Base-by-base conservation (phyloP, 345 rosid species). In the Reutealis trisperma region DNA sequence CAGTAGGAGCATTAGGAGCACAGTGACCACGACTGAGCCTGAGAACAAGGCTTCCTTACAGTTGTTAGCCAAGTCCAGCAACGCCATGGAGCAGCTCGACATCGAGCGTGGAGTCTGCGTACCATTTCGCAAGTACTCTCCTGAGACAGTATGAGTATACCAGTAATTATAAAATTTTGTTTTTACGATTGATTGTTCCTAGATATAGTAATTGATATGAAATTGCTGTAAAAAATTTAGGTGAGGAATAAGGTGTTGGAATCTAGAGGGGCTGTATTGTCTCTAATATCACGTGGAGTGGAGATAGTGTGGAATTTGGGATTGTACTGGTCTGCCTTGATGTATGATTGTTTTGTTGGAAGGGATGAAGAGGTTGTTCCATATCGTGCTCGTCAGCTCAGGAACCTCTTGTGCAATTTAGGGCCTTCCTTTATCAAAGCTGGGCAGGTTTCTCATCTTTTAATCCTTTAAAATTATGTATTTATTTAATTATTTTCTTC, bases 341-440 rank as follows among this genome's bases (percentile, higher is more conserved):
- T 54, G 85, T 95, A 95, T 80, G 99, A 95, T 84, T 95, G 71
- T 79, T 79, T 91, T 59, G 92, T 93, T 62, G 99, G 99, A 70
- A 91, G 98, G 78, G 99, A 95, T 44, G 81, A 92, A 76, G 98
- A 93, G 81, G 97, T 95, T 16, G 99, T 95, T 74, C 92, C 98
- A 0, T 88, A 81, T 66, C 97, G 98, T 77, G 99, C 99, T 77
- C 85, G 93, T 41, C 99, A 95, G 87, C 97, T 95, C 68, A 88
- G 99, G 79, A 91, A 93, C 85, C 89, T 95, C 25, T 77, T 95
- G 89, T 95, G 99, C 71, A 86, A 95, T 86, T 86, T 95, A 77
- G 99, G 99, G 68, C 93, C 99, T 83, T 95, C 99, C 6, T 93
- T 95, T 82, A 93, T 95, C 82, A 95, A 95, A 88, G 99, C 96